A percentile compares a stretch with the other conserved stretches of the same genome.
Evolutionary conservation across 805 yeast genomes (phyloP).

Genomic region (Barnettozyma sp.): DNA sequence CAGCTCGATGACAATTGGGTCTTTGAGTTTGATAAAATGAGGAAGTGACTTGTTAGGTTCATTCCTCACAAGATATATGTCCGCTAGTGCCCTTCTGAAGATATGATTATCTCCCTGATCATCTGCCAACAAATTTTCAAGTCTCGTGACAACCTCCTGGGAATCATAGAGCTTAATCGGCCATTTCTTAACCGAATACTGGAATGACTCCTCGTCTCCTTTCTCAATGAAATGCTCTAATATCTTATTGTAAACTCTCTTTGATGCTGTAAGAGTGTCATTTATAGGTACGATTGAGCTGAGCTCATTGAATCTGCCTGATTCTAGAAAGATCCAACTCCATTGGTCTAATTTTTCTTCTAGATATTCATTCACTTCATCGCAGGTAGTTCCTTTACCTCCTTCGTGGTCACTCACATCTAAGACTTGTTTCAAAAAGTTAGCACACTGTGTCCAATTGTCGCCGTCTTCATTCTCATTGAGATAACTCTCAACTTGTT

Average conservation of each 20-base stretch:
- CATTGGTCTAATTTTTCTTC: conserved; percentile 58
- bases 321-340: conserved; percentile 45
- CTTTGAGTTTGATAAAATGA: conserved; percentile 53
- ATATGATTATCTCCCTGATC: conserved; percentile 4
- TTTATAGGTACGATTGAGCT: conserved; percentile 50
- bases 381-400: conserved; percentile 14
- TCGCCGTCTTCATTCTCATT: conserved; percentile 29
- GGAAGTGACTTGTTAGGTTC: conserved; percentile 58
- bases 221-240: conserved; percentile 26
- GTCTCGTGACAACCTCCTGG: conserved; percentile 33
- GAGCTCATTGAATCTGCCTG: conserved; percentile 38
- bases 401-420: too few relatives aligned
- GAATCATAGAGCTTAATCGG: conserved; percentile 42
- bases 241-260: conserved; percentile 38
- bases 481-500: conserved; percentile 38
- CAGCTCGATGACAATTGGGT: conserved; percentile 47
- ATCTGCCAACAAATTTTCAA: conserved; percentile 27
- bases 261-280: conserved; percentile 25
- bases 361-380: conserved; percentile 18
- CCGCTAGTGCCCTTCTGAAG: conserved; percentile 40
- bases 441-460: conserved; percentile 53
- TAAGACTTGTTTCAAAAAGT: conserved; percentile 39
- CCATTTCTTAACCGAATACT: conserved; percentile 31
- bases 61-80: conserved; percentile 48
- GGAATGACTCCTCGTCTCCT: conserved; percentile 28